These are phyloP conservation scores for Lineolata rhizophorae DNA, from an alignment of 495 filamentous ascomycete species.

Conservation along the genomic window DNA sequence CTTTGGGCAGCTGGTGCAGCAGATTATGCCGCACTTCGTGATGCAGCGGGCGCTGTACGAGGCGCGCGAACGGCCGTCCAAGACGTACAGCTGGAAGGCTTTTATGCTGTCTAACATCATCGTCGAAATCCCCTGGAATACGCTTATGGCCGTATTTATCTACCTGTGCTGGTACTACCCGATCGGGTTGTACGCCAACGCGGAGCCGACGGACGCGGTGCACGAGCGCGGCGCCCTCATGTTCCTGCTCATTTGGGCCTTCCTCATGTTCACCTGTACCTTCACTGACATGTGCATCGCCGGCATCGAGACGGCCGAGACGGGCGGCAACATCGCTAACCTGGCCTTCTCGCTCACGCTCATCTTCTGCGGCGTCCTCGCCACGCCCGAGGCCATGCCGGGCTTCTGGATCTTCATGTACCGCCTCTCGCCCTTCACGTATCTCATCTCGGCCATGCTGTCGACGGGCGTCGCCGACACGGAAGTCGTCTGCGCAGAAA, in stretches of 20 bases:
- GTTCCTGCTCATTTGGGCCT: slow-evolving; percentile 31
- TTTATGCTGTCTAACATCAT: slow-evolving; percentile 28
- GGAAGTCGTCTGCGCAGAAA: slow-evolving; percentile 15
- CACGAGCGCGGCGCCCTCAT: slow-evolving; percentile 34
- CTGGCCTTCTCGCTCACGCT: slow-evolving; percentile 35
- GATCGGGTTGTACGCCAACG: slow-evolving; percentile 20
- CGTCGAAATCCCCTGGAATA: slow-evolving; percentile 31
- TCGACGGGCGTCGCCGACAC: slow-evolving; percentile 19
- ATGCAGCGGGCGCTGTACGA: slow-evolving; percentile 30
- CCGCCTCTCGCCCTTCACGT: slow-evolving; percentile 21
- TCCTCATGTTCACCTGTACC: slow-evolving; percentile 30
- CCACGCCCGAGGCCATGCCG: slow-evolving; percentile 12
- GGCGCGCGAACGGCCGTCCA: slow-evolving; percentile 27
- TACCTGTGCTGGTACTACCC: slow-evolving; percentile 33
- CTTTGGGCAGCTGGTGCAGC: slow-evolving; percentile 25
- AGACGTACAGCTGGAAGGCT: slow-evolving; percentile 33
- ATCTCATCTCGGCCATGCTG: slow-evolving; percentile 19
- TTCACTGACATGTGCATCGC: slow-evolving; percentile 47
- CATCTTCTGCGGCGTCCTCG: slow-evolving; percentile 18
- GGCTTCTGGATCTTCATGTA: slow-evolving; percentile 26
- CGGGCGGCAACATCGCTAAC: slow-evolving; percentile 38
- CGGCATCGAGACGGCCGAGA: slow-evolving; percentile 37
- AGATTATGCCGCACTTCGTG: slow-evolving; percentile 33
- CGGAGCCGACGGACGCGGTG: slow-evolving; percentile 21
- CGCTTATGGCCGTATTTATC: slow-evolving; percentile 25